Evolutionary conservation across 768 basidiomycete species (phyloP).

Genomic region (Lepiota subincarnata): DNA sequence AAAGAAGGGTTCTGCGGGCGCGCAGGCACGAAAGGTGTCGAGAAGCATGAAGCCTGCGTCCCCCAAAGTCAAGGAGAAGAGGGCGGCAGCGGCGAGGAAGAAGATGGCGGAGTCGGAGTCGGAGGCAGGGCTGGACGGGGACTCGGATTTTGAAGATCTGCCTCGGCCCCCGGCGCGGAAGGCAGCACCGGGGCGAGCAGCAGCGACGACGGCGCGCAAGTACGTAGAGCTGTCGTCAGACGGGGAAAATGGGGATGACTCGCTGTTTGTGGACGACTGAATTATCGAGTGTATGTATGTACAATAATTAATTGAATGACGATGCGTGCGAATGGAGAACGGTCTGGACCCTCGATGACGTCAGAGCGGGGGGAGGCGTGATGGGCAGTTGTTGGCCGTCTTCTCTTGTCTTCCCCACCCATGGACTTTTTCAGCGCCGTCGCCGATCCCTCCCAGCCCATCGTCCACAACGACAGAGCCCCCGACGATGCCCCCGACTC

Average conservation of each 20-base stretch:
- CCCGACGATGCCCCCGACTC: slow-evolving; percentile 24
- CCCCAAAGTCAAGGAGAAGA: slow-evolving; percentile 45
- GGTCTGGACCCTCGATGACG: slow-evolving; percentile 10
- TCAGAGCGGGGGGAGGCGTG: slow-evolving; percentile 7
- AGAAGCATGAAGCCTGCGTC: slow-evolving; percentile 58
- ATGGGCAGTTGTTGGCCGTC: not conserved
- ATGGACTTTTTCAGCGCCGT: slow-evolving; percentile 44
- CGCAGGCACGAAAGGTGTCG: slow-evolving; percentile 42
- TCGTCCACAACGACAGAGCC: slow-evolving; percentile 18
- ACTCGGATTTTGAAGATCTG: slow-evolving; percentile 20
- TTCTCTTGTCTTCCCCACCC: slow-evolving; percentile 11
- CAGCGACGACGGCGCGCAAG: slow-evolving; percentile 47
- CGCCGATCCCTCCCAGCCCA: slow-evolving; percentile 16
- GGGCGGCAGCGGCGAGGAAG: slow-evolving; percentile 35
- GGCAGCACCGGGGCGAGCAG: slow-evolving; percentile 42
- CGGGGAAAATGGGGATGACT: slow-evolving; percentile 38
- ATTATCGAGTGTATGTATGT: slow-evolving; percentile 17
- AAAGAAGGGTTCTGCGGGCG: slow-evolving; percentile 31
- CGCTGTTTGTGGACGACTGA: slow-evolving; percentile 42
- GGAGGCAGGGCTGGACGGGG: slow-evolving; percentile 39
- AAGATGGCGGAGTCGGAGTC: slow-evolving; percentile 39
- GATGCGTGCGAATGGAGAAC: not conserved
- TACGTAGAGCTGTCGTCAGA: slow-evolving; percentile 61
- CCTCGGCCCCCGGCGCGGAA: slow-evolving; percentile 38
- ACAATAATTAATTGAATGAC: not conserved